A percentile compares a stretch with the other conserved stretches of the same genome.
phyloP scores from a whole-genome alignment of 148 eudicot genomes.

The Arctostaphylos glauca region DNA sequence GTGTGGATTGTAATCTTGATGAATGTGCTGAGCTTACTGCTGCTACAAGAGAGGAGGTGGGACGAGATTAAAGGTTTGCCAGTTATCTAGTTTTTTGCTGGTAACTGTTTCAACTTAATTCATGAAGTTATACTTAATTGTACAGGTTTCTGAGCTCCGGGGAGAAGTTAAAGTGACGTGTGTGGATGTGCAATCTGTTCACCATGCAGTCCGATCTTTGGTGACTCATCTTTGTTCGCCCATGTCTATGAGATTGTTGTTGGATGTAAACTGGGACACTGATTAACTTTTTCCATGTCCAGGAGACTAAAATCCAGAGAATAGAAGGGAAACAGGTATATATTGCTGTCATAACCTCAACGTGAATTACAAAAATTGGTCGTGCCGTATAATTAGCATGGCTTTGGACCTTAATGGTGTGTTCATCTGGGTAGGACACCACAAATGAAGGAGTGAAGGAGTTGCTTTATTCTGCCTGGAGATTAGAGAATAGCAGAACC shows the following conservation, averaged over 20 bases:
- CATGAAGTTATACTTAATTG: neutral
- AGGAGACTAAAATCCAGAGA: conserved; percentile 60
- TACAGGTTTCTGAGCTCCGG: conserved; percentile 49
- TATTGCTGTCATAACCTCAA: neutral
- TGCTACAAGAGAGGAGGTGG: conserved; percentile 52
- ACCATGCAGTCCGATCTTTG: conserved; percentile 45
- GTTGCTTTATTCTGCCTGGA: conserved; percentile 45
- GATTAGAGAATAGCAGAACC: conserved; percentile 30
- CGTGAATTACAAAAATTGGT: neutral
- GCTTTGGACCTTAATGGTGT: neutral
- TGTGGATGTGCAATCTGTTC: conserved; percentile 42
- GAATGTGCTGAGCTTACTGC: conserved; percentile 42
- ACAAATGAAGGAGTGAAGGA: conserved; percentile 46
- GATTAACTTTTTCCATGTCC: conserved; percentile 25
- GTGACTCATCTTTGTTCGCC: conserved; percentile 30
- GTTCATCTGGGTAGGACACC: conserved; percentile 37
- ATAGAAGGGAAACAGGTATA: conserved; percentile 66
- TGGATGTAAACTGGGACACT: conserved; percentile 10
- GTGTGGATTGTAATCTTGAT: conserved; percentile 43
- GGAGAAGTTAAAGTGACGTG: conserved; percentile 41
- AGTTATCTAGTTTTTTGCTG: neutral
- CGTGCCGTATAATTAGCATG: neutral
- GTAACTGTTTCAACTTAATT: neutral
- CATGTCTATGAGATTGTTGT: neutral
- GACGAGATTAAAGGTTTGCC: conserved; percentile 16